A percentile compares a stretch with the other conserved stretches of the same genome.
phyloP scores from a whole-genome alignment of 1,139 yeast species.

The Blastobotrys aristatus region DNA sequence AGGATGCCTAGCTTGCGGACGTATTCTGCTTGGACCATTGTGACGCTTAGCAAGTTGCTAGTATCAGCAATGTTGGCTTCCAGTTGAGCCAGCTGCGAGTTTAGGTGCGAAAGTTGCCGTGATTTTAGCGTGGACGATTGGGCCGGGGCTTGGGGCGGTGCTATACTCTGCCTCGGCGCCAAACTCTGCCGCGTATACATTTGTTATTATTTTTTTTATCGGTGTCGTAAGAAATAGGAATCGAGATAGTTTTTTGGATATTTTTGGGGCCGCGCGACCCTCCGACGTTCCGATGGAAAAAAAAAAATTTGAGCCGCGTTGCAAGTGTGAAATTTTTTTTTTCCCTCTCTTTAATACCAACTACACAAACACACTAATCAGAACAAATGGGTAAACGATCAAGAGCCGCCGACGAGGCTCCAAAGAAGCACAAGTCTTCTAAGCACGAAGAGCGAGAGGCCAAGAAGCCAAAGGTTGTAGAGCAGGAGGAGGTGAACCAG shows the following conservation, averaged over 20 bases:
- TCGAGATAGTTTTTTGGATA: no score
- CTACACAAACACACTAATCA: neutral
- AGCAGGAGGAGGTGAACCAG: constrained; percentile 18
- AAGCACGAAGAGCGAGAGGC: constrained; percentile 9
- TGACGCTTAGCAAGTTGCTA: constrained; percentile 49
- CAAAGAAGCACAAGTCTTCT: constrained; percentile 10
- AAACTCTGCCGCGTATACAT: constrained; percentile 3
- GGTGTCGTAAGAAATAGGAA: no score
- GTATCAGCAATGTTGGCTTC: constrained; percentile 56
- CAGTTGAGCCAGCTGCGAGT: constrained; percentile 58
- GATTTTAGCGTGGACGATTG: constrained; percentile 25
- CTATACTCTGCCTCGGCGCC: constrained; percentile 20
- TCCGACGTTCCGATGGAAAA: neutral
- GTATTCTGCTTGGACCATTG: constrained; percentile 52
- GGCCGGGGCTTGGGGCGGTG: constrained; percentile 14
- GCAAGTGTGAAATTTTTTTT: constrained; percentile 7
- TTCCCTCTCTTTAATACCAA: neutral
- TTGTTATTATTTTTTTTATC: neutral
- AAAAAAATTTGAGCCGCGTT: constrained; percentile 3
- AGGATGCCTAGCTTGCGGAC: constrained; percentile 54
- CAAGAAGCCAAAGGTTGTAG: constrained; percentile 17
- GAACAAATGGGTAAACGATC: constrained; percentile 12
- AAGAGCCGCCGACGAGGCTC: constrained; percentile 4
- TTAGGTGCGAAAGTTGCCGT: constrained; percentile 55
- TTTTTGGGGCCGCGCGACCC: no score